Base-by-base conservation (phyloP, 2,329 filamentous ascomycete species). In the Stagonosporopsis tanaceti region DNA sequence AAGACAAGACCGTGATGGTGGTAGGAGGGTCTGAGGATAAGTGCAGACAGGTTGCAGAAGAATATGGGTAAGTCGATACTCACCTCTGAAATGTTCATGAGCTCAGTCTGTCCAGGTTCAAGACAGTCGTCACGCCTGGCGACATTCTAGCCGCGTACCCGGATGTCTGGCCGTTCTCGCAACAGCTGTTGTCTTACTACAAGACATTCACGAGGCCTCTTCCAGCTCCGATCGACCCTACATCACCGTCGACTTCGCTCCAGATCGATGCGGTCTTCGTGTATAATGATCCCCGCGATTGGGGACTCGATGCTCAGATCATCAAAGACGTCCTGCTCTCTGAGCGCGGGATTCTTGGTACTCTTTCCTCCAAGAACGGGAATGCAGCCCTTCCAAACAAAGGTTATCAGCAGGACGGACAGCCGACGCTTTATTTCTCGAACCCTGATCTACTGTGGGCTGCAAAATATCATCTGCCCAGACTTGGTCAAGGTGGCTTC, bases 261-360 rank as follows among this genome's bases (percentile, higher is more conserved):
- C 93, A 92, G 67, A 89, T 99, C 65, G 92, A 96, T 71, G 93
- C 93, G 27, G 87, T 98, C 27, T 90, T 98, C 69, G 90, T 97
- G 6, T 97, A 94, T 83, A 96, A 97, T 75, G 95, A 98, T 76
- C 93, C 95, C 3, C 87, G 95, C 53, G 95, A 99, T 80, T 99
- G 95, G 95, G 93, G 91, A 0, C 84, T 97, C 9, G 94, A 98
- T 75, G 87, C 87, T 2, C 91, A 96, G 72, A 80, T 98, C 66
- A 89, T 98, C 55, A 77, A 90, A 51, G 95, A 99, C 76, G 79
- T 97, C 11, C 80, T 98, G 6, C 82, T 96, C 38, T 97, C 93
- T 0, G 82, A 86, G 17, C 69, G 83, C n/a, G 95, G 95, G 17
- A 86, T 91, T 54, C 74, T 97, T 4, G 95, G 94, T 25, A 97